phyloP scores from a whole-genome alignment of 148 eudicot genomes.

The Camellia sinensis region DNA sequence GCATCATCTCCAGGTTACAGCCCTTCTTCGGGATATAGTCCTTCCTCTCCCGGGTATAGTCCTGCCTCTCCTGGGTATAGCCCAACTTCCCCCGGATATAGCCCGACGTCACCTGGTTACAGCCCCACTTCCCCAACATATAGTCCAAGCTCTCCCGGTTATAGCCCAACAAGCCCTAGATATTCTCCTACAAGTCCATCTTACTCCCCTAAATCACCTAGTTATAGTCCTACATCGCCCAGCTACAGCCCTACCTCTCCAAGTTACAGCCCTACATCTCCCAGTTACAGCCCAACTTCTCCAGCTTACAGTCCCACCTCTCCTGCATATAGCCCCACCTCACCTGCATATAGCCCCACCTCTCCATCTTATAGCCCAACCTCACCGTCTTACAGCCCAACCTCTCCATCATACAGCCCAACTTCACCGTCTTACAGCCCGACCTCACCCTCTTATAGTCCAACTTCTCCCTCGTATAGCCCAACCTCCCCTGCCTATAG shows the following conservation, averaged over 20 bases:
- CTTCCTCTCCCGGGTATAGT: slow-evolving; percentile 50
- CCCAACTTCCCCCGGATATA: slow-evolving; percentile 58
- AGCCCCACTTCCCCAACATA: slow-evolving; percentile 55
- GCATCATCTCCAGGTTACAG: slow-evolving; percentile 55
- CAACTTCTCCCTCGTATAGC: slow-evolving; percentile 51
- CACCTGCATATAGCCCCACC: slow-evolving; percentile 57
- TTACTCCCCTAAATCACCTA: slow-evolving; percentile 46
- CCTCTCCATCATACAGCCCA: slow-evolving; percentile 59
- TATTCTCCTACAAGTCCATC: slow-evolving; percentile 51
- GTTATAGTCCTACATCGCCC: slow-evolving; percentile 48
- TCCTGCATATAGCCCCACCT: slow-evolving; percentile 54
- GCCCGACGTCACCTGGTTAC: slow-evolving; percentile 55
- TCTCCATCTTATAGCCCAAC: slow-evolving; percentile 58
- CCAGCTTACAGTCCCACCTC: slow-evolving; percentile 56
- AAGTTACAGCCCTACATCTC: slow-evolving; percentile 51
- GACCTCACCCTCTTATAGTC: slow-evolving; percentile 54
- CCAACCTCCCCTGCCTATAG: slow-evolving; percentile 60
- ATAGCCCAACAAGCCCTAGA: slow-evolving; percentile 49
- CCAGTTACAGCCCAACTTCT: slow-evolving; percentile 51
- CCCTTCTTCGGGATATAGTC: slow-evolving; percentile 54
- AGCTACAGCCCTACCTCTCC: slow-evolving; percentile 55
- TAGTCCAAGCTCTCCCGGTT: slow-evolving; percentile 53
- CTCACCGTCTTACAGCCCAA: slow-evolving; percentile 58
- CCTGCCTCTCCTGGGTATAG: slow-evolving; percentile 59
- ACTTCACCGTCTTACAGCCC: slow-evolving; percentile 62